phyloP scores from a whole-genome alignment of 345 rosid species.

The Atalantia buxifolia region DNA sequence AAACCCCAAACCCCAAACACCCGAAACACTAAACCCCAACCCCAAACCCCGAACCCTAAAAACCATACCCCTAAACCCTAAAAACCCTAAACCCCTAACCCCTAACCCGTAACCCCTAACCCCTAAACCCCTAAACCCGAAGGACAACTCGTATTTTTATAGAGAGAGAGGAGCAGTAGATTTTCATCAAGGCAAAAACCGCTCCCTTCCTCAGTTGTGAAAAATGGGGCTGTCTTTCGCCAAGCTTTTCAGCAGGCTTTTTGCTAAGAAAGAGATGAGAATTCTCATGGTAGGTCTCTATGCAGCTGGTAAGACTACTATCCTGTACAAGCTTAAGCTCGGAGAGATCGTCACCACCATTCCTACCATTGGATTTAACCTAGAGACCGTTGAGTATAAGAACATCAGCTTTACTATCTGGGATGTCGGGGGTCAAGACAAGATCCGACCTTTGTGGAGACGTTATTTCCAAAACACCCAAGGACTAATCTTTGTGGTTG shows the following conservation, averaged over 20 bases:
- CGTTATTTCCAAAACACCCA: constrained; percentile 83
- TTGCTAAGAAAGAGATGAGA: constrained; percentile 77
- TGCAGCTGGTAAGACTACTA: constrained; percentile 84
- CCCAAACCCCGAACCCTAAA: constrained; percentile 12
- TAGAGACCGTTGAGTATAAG: constrained; percentile 85
- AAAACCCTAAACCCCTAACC: too few species aligned
- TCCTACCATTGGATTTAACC: constrained; percentile 79
- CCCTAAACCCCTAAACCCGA: too few species aligned
- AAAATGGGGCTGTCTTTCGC: constrained; percentile 65
- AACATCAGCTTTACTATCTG: constrained; percentile 87
- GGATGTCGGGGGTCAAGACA: constrained; percentile 92
- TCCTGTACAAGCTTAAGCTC: constrained; percentile 70
- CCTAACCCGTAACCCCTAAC: too few species aligned
- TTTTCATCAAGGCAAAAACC: background rate
- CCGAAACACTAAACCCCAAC: too few species aligned
- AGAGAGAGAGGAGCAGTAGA: constrained; percentile 7
- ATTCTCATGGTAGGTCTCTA: constrained; percentile 82
- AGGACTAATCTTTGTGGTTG: constrained; percentile 83
- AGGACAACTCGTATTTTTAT: constrained; percentile 9
- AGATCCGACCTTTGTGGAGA: constrained; percentile 82
- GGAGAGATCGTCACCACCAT: constrained; percentile 82
- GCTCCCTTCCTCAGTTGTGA: constrained; percentile 19
- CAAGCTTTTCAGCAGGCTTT: constrained; percentile 67
- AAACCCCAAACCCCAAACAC: too few species aligned
- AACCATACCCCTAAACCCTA: too few species aligned